Evolutionary conservation across 139 green algal genomes (phyloP).

Genomic region (Chlamydomonas applanata): DNA sequence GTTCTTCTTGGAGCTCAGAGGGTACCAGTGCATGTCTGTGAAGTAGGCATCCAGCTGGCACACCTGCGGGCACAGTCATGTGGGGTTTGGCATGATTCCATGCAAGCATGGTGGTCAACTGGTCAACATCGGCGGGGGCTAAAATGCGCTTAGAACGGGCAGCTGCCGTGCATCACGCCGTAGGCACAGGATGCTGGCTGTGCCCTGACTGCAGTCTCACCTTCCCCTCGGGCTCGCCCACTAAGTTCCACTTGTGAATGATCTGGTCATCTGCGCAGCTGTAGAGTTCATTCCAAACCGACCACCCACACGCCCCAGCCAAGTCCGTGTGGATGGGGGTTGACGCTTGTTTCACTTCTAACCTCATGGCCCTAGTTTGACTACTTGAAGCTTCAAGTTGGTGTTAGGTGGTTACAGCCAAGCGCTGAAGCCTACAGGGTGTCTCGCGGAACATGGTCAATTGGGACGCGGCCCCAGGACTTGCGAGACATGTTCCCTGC

Average conservation of each 20-base stretch:
- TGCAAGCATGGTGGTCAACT: not conserved
- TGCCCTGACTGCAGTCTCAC: conserved; percentile 15
- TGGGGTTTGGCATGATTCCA: not conserved
- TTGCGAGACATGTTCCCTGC: too few relatives aligned
- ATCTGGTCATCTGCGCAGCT: conserved; percentile 62
- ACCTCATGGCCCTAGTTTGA: conserved; percentile 25
- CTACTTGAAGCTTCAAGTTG: not conserved
- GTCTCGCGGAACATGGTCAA: too few relatives aligned
- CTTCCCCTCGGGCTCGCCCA: conserved; percentile 55
- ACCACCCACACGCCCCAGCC: conserved; percentile 52
- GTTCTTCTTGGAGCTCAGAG: conserved; percentile 45
- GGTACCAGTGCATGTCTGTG: conserved; percentile 68
- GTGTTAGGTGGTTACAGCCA: too few relatives aligned
- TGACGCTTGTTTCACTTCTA: conserved; percentile 28
- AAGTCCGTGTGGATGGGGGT: conserved; percentile 50
- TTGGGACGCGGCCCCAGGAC: too few relatives aligned
- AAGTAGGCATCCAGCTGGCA: conserved; percentile 56
- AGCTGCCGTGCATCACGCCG: not conserved
- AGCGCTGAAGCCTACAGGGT: too few relatives aligned
- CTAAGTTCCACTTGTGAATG: conserved; percentile 56
- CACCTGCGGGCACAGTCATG: conserved; percentile 32
- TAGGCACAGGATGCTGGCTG: too few relatives aligned
- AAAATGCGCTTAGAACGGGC: not conserved
- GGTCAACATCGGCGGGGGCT: not conserved
- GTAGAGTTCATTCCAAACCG: conserved; percentile 47